Evolutionary conservation across 2,329 filamentous ascomycete genomes (phyloP).

Genomic region (Aureobasidium melanogenum): DNA sequence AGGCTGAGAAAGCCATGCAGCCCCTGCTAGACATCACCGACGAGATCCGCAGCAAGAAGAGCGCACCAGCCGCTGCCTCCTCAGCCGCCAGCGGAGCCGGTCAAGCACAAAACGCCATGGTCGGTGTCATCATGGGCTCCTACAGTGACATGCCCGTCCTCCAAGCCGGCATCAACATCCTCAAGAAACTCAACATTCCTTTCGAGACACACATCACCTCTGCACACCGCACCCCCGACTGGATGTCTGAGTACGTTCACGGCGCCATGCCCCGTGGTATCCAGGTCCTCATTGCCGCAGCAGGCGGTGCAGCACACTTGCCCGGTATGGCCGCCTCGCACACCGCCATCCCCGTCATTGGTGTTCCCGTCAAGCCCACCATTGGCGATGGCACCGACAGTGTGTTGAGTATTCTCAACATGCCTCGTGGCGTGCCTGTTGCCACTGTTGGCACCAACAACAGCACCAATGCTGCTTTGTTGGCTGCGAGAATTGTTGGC

Average conservation of each 20-base stretch:
- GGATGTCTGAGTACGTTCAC: conserved; percentile 38
- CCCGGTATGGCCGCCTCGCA: conserved; percentile 44
- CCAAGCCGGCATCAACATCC: conserved; percentile 54
- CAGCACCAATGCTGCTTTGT: conserved; percentile 36
- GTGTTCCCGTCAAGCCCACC: conserved; percentile 41
- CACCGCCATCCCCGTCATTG: conserved; percentile 43
- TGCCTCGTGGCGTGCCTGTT: conserved; percentile 39
- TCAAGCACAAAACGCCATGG: conserved; percentile 41
- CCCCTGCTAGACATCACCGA: conserved; percentile 61
- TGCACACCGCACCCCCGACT: conserved; percentile 47
- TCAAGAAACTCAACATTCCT: conserved; percentile 62
- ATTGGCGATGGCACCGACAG: conserved; percentile 43
- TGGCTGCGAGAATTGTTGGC: conserved; percentile 37
- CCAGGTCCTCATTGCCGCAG: conserved; percentile 40
- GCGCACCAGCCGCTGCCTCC: conserved; percentile 22
- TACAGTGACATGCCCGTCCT: conserved; percentile 67
- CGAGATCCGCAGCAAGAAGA: conserved; percentile 40
- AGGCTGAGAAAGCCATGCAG: conserved; percentile 59
- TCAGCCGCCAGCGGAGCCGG: conserved; percentile 6
- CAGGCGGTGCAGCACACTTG: conserved; percentile 42
- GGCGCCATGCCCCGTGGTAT: conserved; percentile 29
- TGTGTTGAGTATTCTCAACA: conserved; percentile 43
- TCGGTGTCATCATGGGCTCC: conserved; percentile 77
- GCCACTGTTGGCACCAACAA: conserved; percentile 39
- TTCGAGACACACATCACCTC: conserved; percentile 69